A percentile compares a stretch with the other conserved stretches of the same genome.
Conservation (phyloP, 2,329 filamentous ascomycete species). For the Canariomyces notabilis region DNA sequence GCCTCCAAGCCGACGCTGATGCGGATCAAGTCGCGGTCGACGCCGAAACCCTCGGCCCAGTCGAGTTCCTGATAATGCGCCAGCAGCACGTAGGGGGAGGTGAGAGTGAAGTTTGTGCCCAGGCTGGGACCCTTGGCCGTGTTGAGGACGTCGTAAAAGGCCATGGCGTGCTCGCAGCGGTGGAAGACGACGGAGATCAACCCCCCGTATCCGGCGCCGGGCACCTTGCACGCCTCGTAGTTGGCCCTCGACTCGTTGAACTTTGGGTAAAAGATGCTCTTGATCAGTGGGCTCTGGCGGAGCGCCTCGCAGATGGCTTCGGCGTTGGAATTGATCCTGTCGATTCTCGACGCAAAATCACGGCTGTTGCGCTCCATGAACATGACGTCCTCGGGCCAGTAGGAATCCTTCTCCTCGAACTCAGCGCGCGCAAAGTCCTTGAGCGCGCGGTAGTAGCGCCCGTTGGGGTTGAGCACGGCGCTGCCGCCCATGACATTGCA, state of each 20-base stretch:
- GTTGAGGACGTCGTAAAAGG: constrained; percentile 80
- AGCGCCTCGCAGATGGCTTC: constrained; percentile 76
- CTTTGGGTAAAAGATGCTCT: constrained; percentile 83
- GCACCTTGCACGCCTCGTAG: constrained; percentile 74
- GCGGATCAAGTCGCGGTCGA: constrained; percentile 73
- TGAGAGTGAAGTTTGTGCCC: constrained; percentile 93
- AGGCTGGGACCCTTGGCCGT: constrained; percentile 92
- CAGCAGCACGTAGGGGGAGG: constrained; percentile 83
- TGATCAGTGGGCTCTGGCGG: constrained; percentile 56
- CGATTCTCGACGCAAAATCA: constrained; percentile 78
- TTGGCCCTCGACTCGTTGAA: constrained; percentile 61
- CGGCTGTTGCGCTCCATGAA: constrained; percentile 96
- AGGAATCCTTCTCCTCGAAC: constrained; percentile 85
- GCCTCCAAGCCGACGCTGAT: constrained; percentile 91
- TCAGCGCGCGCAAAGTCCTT: constrained; percentile 59
- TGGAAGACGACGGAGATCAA: constrained; percentile 81
- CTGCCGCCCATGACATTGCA: constrained; percentile 97
- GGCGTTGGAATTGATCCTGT: constrained; percentile 78
- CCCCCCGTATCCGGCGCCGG: constrained; percentile 80
- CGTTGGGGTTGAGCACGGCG: constrained; percentile 57
- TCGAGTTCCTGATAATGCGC: constrained; percentile 88
- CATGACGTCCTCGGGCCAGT: constrained; percentile 90
- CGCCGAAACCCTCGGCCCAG: constrained; percentile 81
- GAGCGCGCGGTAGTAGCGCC: constrained; percentile 65
- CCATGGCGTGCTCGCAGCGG: constrained; percentile 61